Base-by-base conservation (phyloP, 2,329 filamentous ascomycete species). In the Mariannaea sp. region DNA sequence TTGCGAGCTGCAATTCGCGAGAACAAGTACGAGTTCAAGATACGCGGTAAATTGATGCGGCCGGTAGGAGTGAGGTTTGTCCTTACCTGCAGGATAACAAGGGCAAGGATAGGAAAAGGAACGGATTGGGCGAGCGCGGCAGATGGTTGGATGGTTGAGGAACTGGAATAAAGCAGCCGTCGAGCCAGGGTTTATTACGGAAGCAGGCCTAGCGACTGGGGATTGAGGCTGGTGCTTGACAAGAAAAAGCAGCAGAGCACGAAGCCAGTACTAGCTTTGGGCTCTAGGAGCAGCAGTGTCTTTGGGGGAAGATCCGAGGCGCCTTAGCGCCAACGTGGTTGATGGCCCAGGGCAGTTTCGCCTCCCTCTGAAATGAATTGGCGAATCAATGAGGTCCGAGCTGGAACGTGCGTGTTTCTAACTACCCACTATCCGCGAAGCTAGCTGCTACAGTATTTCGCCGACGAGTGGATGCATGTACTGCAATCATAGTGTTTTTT, bases 1-100 rank as follows among this genome's bases (percentile, higher is more conserved):
- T 5, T 27, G 17, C 26, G 10, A 24, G 27, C 26, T 38, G 41
- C 24, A 38, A 39, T 42, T 22, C 19, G 29, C 13, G 9, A 12
- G 13, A n/a, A 32, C 5, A 6, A n/a, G 13, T 8, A 32, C 8
- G 8, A 32, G n/a, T n/a, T n/a, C n/a, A 32, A 32, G 29, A 12
- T 32, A 32, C 10, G 13, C 29, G 29, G 29, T 12, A 32, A 32
- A 13, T 10, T 6, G 13, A n/a, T 6, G 29, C 14, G 24, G 35
- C 27, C 10, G 44, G 44, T 13, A 49, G 39, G 32, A 19, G 38
- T 27, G 22, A 49, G 38, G 29, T 27, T n/a, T 7, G 39, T 27
- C 22, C 47, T 49, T 49, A 49, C 62, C 62, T 65, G 44, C 40
- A 40, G 33, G 27, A 39, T 49, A 35, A 55, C 30, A 38, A 53